Evolutionary conservation across 1,284 basidiomycete species (phyloP).

Genomic region (Ceratobasidium sp.): DNA sequence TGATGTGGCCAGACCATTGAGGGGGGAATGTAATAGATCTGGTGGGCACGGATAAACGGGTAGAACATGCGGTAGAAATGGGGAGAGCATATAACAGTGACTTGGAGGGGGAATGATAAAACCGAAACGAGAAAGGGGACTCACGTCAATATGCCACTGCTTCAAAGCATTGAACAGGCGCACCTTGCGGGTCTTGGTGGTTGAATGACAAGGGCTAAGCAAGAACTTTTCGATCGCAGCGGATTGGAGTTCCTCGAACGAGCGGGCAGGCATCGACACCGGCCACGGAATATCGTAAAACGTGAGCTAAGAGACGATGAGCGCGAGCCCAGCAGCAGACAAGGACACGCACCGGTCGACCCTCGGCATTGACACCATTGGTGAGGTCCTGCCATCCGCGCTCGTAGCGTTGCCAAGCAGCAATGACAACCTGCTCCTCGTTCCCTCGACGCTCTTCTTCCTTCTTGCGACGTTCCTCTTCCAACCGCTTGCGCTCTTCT

Average conservation of each 20-base stretch:
- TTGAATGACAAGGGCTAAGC: constrained; percentile 55
- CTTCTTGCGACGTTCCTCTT: constrained; percentile 12
- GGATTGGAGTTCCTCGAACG: constrained; percentile 36
- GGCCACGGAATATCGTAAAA: constrained; percentile 70
- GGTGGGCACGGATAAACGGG: not conserved
- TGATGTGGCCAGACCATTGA: constrained; percentile 13
- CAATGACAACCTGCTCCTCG: constrained; percentile 38
- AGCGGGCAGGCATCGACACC: constrained; percentile 47
- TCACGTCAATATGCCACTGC: constrained; percentile 71
- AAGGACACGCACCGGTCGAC: constrained; percentile 18
- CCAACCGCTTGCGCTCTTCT: constrained; percentile 28
- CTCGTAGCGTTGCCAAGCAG: constrained; percentile 44
- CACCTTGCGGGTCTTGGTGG: constrained; percentile 56
- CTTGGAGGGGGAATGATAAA: constrained; percentile 7
- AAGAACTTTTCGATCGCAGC: constrained; percentile 60
- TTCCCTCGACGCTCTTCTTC: constrained; percentile 29
- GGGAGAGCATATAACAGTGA: not conserved
- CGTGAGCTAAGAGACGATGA: constrained; percentile 21
- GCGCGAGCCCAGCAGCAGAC: not conserved
- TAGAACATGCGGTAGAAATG: too few species aligned
- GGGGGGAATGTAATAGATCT: not conserved
- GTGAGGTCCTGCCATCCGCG: constrained; percentile 41
- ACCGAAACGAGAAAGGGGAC: not conserved
- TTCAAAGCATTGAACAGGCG: constrained; percentile 64
- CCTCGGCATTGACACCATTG: constrained; percentile 29